Percentiles rank a stretch among this genome's conserved stretches.
Evolutionary conservation across 2,329 filamentous ascomycete genomes (phyloP).

Genomic region (Botrytis porri): DNA sequence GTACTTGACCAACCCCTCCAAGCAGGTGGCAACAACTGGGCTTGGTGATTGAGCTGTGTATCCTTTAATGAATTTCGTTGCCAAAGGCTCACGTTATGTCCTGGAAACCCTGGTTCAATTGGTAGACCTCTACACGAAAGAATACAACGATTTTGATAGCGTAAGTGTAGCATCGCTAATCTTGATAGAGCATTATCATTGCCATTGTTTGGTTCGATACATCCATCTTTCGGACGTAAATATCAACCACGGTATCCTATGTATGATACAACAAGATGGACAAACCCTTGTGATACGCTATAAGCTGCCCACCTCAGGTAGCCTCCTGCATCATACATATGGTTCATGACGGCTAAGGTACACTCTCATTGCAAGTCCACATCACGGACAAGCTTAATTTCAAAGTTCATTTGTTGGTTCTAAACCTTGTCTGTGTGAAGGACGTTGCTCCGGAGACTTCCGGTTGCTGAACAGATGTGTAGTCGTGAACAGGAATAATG

Average conservation of each 20-base stretch:
- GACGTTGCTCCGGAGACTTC: neutral
- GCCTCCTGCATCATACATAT: fast-evolving
- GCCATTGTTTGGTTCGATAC: neutral
- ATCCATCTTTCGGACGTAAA: neutral
- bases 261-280: neutral
- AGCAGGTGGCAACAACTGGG: neutral
- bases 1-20: fast-evolving
- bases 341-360: fast-evolving
- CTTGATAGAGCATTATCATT: neutral
- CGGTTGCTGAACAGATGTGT: neutral
- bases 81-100: neutral
- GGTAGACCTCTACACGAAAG: neutral
- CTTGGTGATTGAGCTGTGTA: neutral
- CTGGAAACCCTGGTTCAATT: neutral
- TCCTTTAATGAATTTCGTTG: neutral
- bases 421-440: neutral
- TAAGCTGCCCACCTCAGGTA: fast-evolving
- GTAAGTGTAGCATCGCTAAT: neutral
- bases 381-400: neutral
- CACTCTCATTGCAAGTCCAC: neutral
- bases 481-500: neutral
- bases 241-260: neutral
- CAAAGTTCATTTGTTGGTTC: neutral
- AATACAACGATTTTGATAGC: neutral
- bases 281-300: neutral